Base-by-base conservation (phyloP, 371 early-diverging fungal species). In the Mucor circinelloides region DNA sequence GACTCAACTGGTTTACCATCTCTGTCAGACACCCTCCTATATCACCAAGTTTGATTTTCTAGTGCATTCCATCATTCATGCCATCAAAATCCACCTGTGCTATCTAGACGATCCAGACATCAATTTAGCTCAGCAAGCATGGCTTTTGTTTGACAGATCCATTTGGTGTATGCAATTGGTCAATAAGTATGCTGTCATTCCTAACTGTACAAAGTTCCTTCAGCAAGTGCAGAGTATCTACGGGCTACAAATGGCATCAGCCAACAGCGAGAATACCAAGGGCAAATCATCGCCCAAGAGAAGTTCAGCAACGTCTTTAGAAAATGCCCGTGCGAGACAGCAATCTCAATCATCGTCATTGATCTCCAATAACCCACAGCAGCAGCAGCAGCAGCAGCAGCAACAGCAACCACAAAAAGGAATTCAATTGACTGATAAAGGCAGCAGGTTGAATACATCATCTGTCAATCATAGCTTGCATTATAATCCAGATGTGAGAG, bases 161-260 rank as follows among this genome's bases (percentile, higher is more conserved):
- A 66, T 79, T 15, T 61, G 64, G 58, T 57, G 69, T 21, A 60
- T 79, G 34, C 77, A 79, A 44, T 60, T 61, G 15, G 36, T 79
- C 15, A 68, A 67, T 19, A 58, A 61, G 7, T 73, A 74, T 48
- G 77, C 75, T 0, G 62, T 67, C 28, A 79, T 79, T 31, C 80
- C 80, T 8, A 79, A 79, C 38, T 71, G 75, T 12, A 60, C 64
- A 19, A 79, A 77, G 31, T 79, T 79, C 44, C 60, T 79, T 30
- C 80, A 79, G 36, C 77, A 79, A 46, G 68, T 79, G 9, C 70
- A 70, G 58, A 56, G 48, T 12, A 52, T 74, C 0, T 70, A 74
- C 23, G 74, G 74, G 0, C 13, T 60, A 32, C 56, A 71, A 6
- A 21, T 69, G 12, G 17, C 42, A 42, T 12, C 50, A 3, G 38